Evolutionary conservation across 169 alveolate species (phyloP).

Genomic region (Sarcocystis neurona): DNA sequence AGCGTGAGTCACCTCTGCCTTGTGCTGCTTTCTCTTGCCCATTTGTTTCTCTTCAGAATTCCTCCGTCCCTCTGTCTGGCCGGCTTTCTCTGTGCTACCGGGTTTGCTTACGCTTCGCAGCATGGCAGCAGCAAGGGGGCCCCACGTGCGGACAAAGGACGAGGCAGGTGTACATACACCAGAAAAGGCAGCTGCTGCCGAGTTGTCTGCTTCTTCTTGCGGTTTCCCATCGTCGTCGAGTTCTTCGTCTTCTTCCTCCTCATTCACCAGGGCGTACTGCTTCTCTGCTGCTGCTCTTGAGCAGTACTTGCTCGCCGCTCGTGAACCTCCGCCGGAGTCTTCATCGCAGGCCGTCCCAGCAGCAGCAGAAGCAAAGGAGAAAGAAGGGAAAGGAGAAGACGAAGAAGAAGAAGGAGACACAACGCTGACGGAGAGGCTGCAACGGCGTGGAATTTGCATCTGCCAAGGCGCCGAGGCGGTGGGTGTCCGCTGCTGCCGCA

Average conservation of each 20-base stretch:
- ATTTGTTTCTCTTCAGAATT: not conserved
- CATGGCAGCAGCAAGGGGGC: no score
- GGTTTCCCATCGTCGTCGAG: not conserved
- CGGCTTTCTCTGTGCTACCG: no score
- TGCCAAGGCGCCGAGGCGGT: slow-evolving; percentile 15
- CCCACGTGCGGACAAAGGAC: no score
- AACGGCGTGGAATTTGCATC: not conserved
- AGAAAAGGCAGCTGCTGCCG: no score
- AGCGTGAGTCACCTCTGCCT: not conserved
- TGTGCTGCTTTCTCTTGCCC: not conserved
- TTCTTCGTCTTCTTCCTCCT: not conserved
- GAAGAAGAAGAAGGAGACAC: not conserved
- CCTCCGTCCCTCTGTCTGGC: not conserved
- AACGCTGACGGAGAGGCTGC: not conserved
- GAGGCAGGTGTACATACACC: no score
- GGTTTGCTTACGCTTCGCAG: no score
- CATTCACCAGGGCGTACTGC: not conserved
- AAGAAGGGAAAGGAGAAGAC: not conserved
- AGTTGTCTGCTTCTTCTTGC: not conserved
- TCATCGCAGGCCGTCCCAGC: not conserved
- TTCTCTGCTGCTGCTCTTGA: not conserved
- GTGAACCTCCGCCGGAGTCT: not conserved
- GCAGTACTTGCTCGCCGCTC: not conserved
- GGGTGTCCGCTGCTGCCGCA: not conserved
- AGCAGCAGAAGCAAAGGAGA: not conserved